These are phyloP conservation scores for Rutstroemia sp. DNA, from an alignment of 2,329 filamentous ascomycete genomes.

Conservation along the genomic window DNA sequence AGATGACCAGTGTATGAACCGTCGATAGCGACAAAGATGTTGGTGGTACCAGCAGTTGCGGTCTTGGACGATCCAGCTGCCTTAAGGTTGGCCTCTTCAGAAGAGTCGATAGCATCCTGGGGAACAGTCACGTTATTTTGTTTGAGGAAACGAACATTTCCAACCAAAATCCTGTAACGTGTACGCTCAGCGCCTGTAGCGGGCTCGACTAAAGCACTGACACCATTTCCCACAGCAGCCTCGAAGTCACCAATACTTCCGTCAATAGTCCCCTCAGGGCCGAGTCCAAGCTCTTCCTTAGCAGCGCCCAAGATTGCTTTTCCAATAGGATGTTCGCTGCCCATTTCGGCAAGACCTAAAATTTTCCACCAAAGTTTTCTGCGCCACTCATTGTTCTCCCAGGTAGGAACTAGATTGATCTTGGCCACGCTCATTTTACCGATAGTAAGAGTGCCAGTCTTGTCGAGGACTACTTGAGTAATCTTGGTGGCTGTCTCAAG, in stretches of 20 bases:
- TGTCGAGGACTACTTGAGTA: constrained; percentile 86
- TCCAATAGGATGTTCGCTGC: constrained; percentile 94
- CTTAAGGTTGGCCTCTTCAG: constrained; percentile 48
- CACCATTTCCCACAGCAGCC: constrained; percentile 74
- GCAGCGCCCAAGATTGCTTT: constrained; percentile 73
- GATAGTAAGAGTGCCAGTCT: constrained; percentile 89
- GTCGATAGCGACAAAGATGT: constrained; percentile 86
- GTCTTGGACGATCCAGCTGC: constrained; percentile 31
- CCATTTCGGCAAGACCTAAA: constrained; percentile 89
- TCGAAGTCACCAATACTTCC: constrained; percentile 82
- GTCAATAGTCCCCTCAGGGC: constrained; percentile 65
- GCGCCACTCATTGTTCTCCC: constrained; percentile 62
- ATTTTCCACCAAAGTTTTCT: constrained; percentile 89
- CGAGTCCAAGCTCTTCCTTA: constrained; percentile 66
- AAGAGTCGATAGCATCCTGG: constrained; percentile 52
- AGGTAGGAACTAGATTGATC: constrained; percentile 56
- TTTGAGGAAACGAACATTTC: constrained; percentile 71
- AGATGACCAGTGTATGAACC: constrained; percentile 73
- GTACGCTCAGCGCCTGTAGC: constrained; percentile 57
- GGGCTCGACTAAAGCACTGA: constrained; percentile 76
- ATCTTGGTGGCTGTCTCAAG: constrained; percentile 86
- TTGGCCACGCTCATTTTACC: constrained; percentile 92
- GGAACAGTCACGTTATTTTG: constrained; percentile 63
- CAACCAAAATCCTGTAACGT: constrained; percentile 74
- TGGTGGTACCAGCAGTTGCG: constrained; percentile 64